These are phyloP conservation scores for Sporothrix brunneoviolacea DNA, from an alignment of 2,329 filamentous ascomycete species.

Conservation along the genomic window DNA sequence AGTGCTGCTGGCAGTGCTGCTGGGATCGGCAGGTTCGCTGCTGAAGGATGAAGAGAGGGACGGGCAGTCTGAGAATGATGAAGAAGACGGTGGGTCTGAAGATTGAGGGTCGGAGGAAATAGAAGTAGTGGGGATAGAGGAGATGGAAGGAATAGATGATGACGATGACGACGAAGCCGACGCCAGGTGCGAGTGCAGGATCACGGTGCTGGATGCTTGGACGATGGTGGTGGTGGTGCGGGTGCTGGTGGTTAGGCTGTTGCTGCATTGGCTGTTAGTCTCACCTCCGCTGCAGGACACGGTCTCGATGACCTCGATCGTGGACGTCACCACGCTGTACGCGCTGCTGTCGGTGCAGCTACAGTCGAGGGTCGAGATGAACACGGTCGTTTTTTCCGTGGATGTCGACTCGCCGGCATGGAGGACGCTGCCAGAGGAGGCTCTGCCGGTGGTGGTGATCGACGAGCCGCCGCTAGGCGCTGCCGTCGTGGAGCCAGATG, in stretches of 20 bases:
- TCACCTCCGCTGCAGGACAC: constrained; percentile 17
- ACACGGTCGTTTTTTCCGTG: constrained; percentile 9
- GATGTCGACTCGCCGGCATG: not conserved
- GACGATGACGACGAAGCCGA: not conserved
- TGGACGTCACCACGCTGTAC: constrained; percentile 2
- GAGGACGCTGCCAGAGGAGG: not conserved
- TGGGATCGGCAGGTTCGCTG: not conserved
- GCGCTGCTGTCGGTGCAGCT: constrained; percentile 11
- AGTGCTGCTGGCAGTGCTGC: not conserved
- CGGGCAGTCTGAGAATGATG: not conserved
- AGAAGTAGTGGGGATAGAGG: not conserved
- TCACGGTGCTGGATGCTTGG: constrained; percentile 3
- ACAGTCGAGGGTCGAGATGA: constrained; percentile 17
- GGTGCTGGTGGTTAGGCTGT: not conserved
- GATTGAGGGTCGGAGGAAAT: not conserved
- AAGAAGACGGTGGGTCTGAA: not conserved
- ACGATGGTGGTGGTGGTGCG: not conserved
- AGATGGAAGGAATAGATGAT: not conserved
- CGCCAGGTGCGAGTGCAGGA: constrained; percentile 4
- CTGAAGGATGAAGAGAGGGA: not conserved
- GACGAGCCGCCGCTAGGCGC: not conserved
- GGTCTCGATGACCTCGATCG: constrained; percentile 10
- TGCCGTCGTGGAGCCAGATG: not conserved
- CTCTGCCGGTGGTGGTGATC: not conserved
- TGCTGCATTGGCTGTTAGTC: constrained; percentile 11